phyloP scores from a whole-genome alignment of 441 rosid species.

The Omphalea diandra region DNA sequence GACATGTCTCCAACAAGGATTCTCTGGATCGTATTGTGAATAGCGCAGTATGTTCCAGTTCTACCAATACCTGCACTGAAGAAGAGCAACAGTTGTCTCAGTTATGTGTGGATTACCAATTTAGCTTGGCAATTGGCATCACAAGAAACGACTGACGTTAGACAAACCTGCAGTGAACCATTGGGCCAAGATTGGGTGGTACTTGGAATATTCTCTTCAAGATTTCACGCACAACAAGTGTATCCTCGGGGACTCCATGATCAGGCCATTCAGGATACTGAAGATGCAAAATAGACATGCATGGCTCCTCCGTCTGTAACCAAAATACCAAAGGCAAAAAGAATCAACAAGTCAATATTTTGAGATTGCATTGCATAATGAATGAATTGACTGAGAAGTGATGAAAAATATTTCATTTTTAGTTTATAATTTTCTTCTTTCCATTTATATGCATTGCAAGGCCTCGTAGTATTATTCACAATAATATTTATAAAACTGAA shows the following conservation, averaged over 20 bases:
- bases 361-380: too few species aligned
- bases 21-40: conserved; percentile 88
- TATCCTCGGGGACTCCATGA: conserved; percentile 88
- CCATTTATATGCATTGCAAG: too few species aligned
- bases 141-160: conserved; percentile 17
- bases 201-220: conserved; percentile 55
- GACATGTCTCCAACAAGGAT: conserved; percentile 84
- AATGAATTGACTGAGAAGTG: neutral
- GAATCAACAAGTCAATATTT: neutral
- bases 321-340: neutral
- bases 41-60: conserved; percentile 88
- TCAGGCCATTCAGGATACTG: conserved; percentile 97
- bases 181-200: conserved; percentile 69
- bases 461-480: too few species aligned
- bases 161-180: conserved; percentile 92
- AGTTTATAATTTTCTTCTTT: too few species aligned
- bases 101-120: conserved; percentile 14
- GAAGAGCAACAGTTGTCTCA: conserved; percentile 28
- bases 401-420: too few species aligned
- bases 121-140: neutral
- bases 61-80: conserved; percentile 98
- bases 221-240: conserved; percentile 75
- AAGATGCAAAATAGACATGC: conserved; percentile 70
- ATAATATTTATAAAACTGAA: neutral
- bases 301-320: conserved; percentile 59